A percentile compares a stretch with the other conserved stretches of the same genome.
phyloP scores from a whole-genome alignment of 805 yeast species.

The Candida berthetii region DNA sequence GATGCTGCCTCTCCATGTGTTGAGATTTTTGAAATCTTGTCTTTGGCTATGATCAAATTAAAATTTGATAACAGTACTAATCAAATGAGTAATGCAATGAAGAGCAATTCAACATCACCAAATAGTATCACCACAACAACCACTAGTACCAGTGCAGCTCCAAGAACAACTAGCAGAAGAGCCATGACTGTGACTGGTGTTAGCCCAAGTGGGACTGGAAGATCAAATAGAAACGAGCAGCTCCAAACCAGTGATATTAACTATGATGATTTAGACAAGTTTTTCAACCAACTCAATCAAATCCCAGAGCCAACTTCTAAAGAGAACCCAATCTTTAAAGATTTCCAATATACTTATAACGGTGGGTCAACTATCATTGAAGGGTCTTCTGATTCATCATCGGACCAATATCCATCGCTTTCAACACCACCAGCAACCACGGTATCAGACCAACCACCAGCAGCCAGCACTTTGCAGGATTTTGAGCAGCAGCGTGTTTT shows the following conservation, averaged over 20 bases:
- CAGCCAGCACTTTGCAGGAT: constrained; percentile 8
- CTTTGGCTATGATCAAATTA: constrained; percentile 64
- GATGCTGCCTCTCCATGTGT: constrained; percentile 73
- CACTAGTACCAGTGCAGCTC: no score
- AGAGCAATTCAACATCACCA: no score
- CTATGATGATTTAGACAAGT: constrained; percentile 17
- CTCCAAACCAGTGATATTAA: neutral
- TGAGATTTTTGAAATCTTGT: constrained; percentile 63
- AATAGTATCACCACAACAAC: no score
- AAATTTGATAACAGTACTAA: constrained; percentile 25
- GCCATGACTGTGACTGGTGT: neutral
- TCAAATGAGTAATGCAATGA: constrained; percentile 5
- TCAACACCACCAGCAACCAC: constrained; percentile 14
- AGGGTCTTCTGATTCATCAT: constrained; percentile 1
- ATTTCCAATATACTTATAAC: constrained; percentile 1
- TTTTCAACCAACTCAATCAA: constrained; percentile 17
- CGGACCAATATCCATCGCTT: constrained; percentile 13
- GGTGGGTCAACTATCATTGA: neutral
- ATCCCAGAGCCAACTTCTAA: neutral
- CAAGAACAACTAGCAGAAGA: neutral
- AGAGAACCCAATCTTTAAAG: neutral
- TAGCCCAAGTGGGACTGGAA: no score
- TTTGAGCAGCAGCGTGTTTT: constrained; percentile 49
- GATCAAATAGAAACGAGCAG: no score
- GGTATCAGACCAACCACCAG: neutral